Evolutionary conservation across 228 moss, liverwort and hornwort species (phyloP), one percentile per base, ranked within the genome.

Genomic region (Sphagnum magellanicum): DNA sequence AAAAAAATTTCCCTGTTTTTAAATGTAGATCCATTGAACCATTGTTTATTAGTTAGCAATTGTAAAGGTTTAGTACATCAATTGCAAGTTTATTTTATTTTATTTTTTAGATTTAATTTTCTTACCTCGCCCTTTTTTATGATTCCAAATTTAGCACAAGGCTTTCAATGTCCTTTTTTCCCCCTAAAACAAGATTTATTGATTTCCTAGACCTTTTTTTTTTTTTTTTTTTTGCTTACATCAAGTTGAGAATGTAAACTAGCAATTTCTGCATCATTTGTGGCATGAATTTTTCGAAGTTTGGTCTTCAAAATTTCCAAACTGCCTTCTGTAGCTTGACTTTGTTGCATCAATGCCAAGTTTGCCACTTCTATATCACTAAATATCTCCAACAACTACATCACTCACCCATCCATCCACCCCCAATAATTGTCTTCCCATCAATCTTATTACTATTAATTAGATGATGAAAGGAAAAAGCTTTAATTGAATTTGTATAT

Each of bases 341-440:
- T 90, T 76, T 90, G 92, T 79, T 95, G 95, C 76, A 95, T 80
- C 50, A 95, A 80, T 46, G 86, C 89, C 17, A 95, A 78, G 70
- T 92, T 95, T 61, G 89, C 82, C 52, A 85, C 87, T 75, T 95
- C 92, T 2, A 92, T 80, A 67, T 90, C 89, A 63, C 82, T 83
- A 59, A 87, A 95, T 52, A 92, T 84, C 76, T 95, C 92, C 61
- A 95, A 65, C 15, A 95, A 79, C 90, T 95, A 83, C 78, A 73
- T n/a, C 67, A 75, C 32, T 0, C 50, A 17, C 49, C 53, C 11
- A 46, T 49, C 47, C 14, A 47, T 14, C 47, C 49, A 47, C 6
- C 47, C 16, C 10, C 63, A 16, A 63, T 48, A 5, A 10, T 63
- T 63, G 15, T 9, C 55, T 55, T 55, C 55, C 55, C 55, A 8